Evolutionary conservation across 1,284 basidiomycete species (phyloP), one percentile per base, ranked within the genome.

Genomic region (Tilletiopsis washingtonensis): DNA sequence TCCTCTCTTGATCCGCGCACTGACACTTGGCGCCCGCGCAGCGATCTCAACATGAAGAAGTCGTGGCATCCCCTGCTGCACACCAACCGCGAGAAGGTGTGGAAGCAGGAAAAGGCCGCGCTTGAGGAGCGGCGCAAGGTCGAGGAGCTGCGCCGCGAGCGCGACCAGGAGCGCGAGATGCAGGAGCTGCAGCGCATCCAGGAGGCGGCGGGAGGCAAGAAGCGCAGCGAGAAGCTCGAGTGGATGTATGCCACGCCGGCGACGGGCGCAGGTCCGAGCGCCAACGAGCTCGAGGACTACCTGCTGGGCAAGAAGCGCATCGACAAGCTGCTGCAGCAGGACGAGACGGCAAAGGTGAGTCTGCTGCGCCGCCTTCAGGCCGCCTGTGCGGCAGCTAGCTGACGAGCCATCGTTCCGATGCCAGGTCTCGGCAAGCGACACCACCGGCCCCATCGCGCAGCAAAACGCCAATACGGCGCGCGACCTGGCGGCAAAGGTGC

Each of bases 161-260:
- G 91, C 60, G 91, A 96, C 63, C 93, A 98, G 71, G 93, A 98
- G 73, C 81, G 94, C 12, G 91, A 97, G 73, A 76, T 98, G 24
- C 91, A 94, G 64, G 91, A 98, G 67, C 81, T 98, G 15, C 93
- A 97, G 72, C 82, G 91, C 43, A 75, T 98, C 42, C 66, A 72
- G 69, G 66, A 73, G 42, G 86, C 87, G 56, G 83, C 91, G 61
- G 96, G 93, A 6, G 94, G 94, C 25, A 89, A 86, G 78, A 94
- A 91, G 76, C 42, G 45, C 23, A 81, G 84, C 43, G 91, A 97
- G 74, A 89, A 90, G 70, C 76, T 98, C 46, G 93, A 98, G 74
- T 98, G 94, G 94, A 93, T 98, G 88, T 98, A 98, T 77, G 80
- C 91, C 14, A 94, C 93, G 1, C 93, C 94, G 2, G 87, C 88